Conservation (phyloP, 805 yeast species). For the Saccharomycopsis fibuligera region DNA sequence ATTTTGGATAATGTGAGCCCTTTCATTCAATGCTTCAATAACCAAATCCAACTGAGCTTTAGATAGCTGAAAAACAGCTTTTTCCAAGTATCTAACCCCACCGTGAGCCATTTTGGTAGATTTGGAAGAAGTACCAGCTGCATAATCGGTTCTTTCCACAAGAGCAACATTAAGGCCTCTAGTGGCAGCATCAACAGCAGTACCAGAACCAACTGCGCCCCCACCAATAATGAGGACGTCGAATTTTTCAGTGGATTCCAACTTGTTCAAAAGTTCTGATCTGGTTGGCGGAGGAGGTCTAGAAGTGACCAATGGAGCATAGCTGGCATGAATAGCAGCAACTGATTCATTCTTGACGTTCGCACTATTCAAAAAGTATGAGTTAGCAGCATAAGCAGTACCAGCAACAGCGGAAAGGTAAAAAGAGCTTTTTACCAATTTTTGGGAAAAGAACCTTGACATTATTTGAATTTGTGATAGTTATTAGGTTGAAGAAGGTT, state of each 20-base stretch:
- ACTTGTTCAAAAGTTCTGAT: slow-evolving; percentile 41
- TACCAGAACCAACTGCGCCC: slow-evolving; percentile 94
- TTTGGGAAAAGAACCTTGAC: not conserved
- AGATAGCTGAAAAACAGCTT: slow-evolving; percentile 88
- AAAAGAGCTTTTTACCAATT: not conserved
- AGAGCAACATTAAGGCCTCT: slow-evolving; percentile 87
- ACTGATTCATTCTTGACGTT: not conserved
- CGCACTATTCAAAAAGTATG: not conserved
- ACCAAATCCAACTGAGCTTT: slow-evolving; percentile 85
- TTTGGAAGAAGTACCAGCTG: slow-evolving; percentile 87
- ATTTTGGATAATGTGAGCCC: slow-evolving; percentile 77
- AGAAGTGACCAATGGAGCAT: slow-evolving; percentile 31
- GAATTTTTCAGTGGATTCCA: slow-evolving; percentile 46
- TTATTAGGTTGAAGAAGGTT: no score
- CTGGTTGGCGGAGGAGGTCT: slow-evolving; percentile 52
- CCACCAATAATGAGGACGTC: slow-evolving; percentile 91
- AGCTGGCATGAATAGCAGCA: not conserved
- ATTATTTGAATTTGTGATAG: no score
- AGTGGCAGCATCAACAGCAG: slow-evolving; percentile 85
- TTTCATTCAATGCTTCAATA: slow-evolving; percentile 81
- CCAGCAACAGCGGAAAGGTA: slow-evolving; percentile 2
- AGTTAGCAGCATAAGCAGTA: not conserved
- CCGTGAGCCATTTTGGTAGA: slow-evolving; percentile 97
- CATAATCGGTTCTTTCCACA: slow-evolving; percentile 83
- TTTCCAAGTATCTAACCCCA: slow-evolving; percentile 91